These are phyloP conservation scores for Salvia hispanica DNA, from an alignment of 257 asterid genomes.

Conservation along the genomic window DNA sequence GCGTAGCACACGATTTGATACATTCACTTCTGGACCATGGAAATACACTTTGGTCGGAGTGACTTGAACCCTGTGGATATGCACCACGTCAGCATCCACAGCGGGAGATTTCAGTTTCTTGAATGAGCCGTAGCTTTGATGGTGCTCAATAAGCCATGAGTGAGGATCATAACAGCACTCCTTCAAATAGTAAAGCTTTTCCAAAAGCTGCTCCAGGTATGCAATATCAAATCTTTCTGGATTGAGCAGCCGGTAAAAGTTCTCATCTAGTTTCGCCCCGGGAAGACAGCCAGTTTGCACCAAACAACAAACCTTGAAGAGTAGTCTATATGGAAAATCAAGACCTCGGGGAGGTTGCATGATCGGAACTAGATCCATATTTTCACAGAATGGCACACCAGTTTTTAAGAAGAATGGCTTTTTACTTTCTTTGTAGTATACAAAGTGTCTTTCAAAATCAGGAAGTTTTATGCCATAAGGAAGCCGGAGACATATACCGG, in stretches of 20 bases:
- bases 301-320: conserved; percentile 66
- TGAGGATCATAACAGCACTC: conserved; percentile 89
- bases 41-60: conserved; percentile 88
- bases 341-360: conserved; percentile 50
- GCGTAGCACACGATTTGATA: conserved; percentile 82
- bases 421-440: conserved; percentile 53
- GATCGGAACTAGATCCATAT: conserved; percentile 64
- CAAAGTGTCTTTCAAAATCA: conserved; percentile 51
- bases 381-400: conserved; percentile 49
- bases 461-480: conserved; percentile 59
- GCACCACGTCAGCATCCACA: conserved; percentile 69
- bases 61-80: conserved; percentile 77
- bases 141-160: conserved; percentile 63
- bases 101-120: conserved; percentile 60
- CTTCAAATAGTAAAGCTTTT: conserved; percentile 51
- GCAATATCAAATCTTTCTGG: conserved; percentile 39
- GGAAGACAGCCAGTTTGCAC: conserved; percentile 85
- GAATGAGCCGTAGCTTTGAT: conserved; percentile 36
- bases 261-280: conserved; percentile 55
- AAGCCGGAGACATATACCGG: conserved; percentile 74
- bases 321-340: conserved; percentile 56
- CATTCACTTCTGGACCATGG: conserved; percentile 76
- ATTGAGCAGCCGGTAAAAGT: conserved; percentile 57
- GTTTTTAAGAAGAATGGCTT: conserved; percentile 41
- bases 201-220: conserved; percentile 68